phyloP scores from a whole-genome alignment of 345 rosid species.

The Eucalyptus regnans region DNA sequence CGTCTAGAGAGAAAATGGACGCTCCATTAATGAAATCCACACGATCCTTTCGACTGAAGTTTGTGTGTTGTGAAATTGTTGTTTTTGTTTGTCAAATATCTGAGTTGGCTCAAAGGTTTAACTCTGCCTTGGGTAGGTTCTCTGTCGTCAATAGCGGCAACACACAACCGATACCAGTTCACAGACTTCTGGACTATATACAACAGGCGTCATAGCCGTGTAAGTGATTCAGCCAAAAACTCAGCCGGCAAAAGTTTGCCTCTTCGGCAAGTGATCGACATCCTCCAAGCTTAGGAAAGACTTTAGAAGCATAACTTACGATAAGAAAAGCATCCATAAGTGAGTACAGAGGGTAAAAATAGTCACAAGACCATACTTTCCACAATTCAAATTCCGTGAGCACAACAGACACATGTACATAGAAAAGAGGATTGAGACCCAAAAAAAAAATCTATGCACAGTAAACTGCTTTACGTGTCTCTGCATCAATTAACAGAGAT shows the following conservation, averaged over 20 bases:
- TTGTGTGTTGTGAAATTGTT: too few species aligned
- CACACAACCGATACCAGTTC: background rate
- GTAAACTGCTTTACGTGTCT: background rate
- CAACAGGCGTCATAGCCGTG: background rate
- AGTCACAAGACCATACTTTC: background rate
- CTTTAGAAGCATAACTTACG: background rate
- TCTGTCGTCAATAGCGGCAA: background rate
- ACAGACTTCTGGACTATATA: background rate
- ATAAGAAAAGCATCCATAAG: background rate
- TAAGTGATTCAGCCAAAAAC: background rate
- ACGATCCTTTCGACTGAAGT: too few species aligned
- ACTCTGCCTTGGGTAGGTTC: background rate
- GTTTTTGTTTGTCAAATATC: background rate
- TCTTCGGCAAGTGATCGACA: too few species aligned
- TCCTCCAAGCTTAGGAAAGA: too few species aligned
- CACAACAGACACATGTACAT: background rate
- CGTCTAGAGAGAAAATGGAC: too few species aligned
- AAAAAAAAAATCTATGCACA: background rate
- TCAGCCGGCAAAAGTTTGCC: too few species aligned
- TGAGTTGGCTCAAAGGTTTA: background rate
- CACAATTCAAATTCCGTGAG: background rate
- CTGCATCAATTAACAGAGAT: background rate
- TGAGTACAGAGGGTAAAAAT: background rate
- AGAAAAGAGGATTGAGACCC: background rate
- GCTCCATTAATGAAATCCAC: constrained; percentile 9